Evolutionary conservation across 106 monocot genomes (phyloP), one percentile per base, ranked within the genome.

Genomic region (Cymbidium sinense): DNA sequence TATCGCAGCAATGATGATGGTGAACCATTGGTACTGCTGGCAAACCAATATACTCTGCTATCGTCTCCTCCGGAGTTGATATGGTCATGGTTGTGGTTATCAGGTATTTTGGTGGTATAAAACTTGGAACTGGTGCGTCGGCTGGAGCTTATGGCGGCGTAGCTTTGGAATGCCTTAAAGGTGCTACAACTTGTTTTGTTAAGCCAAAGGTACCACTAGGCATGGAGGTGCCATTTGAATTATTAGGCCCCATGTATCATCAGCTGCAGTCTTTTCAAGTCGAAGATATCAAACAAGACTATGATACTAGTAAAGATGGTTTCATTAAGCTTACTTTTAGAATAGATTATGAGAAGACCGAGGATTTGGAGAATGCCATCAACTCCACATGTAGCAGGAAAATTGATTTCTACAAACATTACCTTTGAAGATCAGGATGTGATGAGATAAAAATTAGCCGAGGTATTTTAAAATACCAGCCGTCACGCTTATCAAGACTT

Each of bases 31-130:
- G 93, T 78, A 93, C 93, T 12, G 96, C 96, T 77, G 93, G 96
- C 25, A 96, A 86, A 70, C 93, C 93, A 5, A 96, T 93, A 86
- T 96, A 93, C 82, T 98, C 94, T 75, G 91, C 92, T 18, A 94
- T 98, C 70, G 76, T 78, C 76, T 90, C 96, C 0, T 91, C 96
- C 19, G 91, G 94, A 37, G 72, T 94, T 80, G 96, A 98, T 81
- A 98, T 94, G 96, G 88, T 94, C 73, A 94, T 98, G 91, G 96
- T 98, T 61, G 94, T 98, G 67, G 90, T 98, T 47, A 98, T 90
- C 80, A 98, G 94, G 85, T 83, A 98, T 78, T 98, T 98, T 88
- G 94, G 96, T 75, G 96, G 96, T 47, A 98, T 94, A 87, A 90
- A 98, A 87, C 82, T 98, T 78, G 96, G 96, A 73, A 98, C 96